Conservation (phyloP, 306 rosid genomes). For the Biancaea sappan region DNA sequence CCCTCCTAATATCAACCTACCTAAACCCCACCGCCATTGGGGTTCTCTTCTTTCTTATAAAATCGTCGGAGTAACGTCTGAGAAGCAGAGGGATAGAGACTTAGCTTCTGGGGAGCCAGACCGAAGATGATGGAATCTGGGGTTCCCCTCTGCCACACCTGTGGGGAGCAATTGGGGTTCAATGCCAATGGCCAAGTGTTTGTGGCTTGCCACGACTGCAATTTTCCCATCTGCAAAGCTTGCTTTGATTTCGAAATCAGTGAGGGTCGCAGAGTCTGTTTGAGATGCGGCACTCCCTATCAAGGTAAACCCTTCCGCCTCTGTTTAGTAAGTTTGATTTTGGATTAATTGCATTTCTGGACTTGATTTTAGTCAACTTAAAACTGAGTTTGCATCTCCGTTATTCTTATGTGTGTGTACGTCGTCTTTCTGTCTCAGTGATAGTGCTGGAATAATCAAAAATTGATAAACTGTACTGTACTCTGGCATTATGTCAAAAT, state of each 20-base stretch:
- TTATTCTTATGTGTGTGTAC: too few species aligned
- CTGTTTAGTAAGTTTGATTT: too few species aligned
- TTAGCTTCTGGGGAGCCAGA: not conserved
- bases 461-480: too few species aligned
- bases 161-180: constrained; percentile 79
- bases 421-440: too few species aligned
- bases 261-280: constrained; percentile 80
- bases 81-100: constrained; percentile 30
- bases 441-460: too few species aligned
- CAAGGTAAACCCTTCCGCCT: constrained; percentile 50
- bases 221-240: constrained; percentile 78
- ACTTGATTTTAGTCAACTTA: too few species aligned
- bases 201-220: constrained; percentile 85
- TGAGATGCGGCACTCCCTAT: constrained; percentile 79
- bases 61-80: constrained; percentile 35
- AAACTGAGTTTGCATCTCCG: too few species aligned
- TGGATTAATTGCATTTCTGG: too few species aligned
- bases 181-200: constrained; percentile 78
- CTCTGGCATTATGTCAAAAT: too few species aligned
- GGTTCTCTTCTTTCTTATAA: constrained; percentile 51
- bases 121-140: constrained; percentile 81
- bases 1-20: constrained; percentile 61
- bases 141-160: constrained; percentile 72
- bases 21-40: constrained; percentile 29
- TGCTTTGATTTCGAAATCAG: constrained; percentile 70